phyloP scores from a whole-genome alignment of 257 asterid genomes.

The Asclepias syriaca region DNA sequence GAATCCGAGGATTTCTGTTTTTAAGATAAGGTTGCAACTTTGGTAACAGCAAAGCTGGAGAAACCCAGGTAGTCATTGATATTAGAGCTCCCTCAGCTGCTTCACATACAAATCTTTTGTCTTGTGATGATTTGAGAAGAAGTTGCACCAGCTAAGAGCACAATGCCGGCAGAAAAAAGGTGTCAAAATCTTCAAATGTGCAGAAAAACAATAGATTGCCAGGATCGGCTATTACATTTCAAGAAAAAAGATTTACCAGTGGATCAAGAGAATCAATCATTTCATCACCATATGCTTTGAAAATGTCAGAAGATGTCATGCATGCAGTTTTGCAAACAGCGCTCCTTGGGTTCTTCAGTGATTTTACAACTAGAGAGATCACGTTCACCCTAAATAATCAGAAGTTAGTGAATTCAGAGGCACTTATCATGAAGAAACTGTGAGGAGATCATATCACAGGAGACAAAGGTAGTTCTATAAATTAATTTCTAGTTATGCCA shows the following conservation, averaged over 20 bases:
- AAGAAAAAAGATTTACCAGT: constrained; percentile 40
- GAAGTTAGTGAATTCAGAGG: constrained; percentile 14
- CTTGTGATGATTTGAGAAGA: constrained; percentile 93
- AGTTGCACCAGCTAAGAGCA: constrained; percentile 66
- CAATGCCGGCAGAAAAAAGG: constrained; percentile 7
- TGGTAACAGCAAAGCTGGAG: constrained; percentile 73
- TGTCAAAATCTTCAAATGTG: not conserved
- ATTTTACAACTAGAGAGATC: constrained; percentile 61
- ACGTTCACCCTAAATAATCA: constrained; percentile 48
- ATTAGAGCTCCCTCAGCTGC: constrained; percentile 79
- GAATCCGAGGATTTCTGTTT: constrained; percentile 84
- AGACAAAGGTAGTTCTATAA: constrained; percentile 13
- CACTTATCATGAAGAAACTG: not conserved
- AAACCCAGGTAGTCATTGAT: constrained; percentile 68
- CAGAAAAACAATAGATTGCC: constrained; percentile 2
- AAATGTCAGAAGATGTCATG: constrained; percentile 78
- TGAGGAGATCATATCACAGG: constrained; percentile 9
- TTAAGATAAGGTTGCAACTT: constrained; percentile 69
- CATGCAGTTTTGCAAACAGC: constrained; percentile 94
- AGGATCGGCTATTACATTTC: constrained; percentile 9
- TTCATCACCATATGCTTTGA: constrained; percentile 65
- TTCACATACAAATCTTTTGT: constrained; percentile 87
- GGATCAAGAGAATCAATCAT: constrained; percentile 70
- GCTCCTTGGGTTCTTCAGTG: constrained; percentile 86
- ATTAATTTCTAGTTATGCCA: constrained; percentile 10